Conservation (phyloP, 129 eudicot genomes). For the Escallonia herrerae region DNA sequence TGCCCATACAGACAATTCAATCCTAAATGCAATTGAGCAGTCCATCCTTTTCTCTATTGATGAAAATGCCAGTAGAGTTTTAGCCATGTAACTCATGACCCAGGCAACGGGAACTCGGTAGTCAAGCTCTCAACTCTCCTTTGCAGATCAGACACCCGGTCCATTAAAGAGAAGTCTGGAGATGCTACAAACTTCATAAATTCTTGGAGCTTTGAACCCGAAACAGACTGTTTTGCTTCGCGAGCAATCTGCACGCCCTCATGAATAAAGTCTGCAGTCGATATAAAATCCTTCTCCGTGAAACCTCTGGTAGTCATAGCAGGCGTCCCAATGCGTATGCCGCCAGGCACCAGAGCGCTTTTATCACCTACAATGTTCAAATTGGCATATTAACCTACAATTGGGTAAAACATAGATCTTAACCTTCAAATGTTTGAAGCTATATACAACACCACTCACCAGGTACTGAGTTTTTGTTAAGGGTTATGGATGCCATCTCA, state of each 20-base stretch:
- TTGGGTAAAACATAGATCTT: too few species aligned
- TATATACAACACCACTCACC: constrained; percentile 36
- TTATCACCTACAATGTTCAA: constrained; percentile 54
- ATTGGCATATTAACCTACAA: background rate
- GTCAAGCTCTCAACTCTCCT: constrained; percentile 65
- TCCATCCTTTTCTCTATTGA: too few species aligned
- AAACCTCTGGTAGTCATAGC: constrained; percentile 97
- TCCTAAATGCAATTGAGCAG: too few species aligned
- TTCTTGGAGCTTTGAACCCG: constrained; percentile 81
- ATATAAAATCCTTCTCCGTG: constrained; percentile 57
- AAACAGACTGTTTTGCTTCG: constrained; percentile 59
- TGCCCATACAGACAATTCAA: too few species aligned
- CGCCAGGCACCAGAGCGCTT: constrained; percentile 95
- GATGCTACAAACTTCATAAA: constrained; percentile 55
- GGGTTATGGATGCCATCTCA: constrained; percentile 89
- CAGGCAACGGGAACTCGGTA: constrained; percentile 78
- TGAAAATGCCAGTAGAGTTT: too few species aligned
- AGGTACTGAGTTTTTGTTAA: constrained; percentile 90
- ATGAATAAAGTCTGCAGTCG: constrained; percentile 67
- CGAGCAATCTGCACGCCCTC: constrained; percentile 68
- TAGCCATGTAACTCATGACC: constrained; percentile 31
- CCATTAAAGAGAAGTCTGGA: constrained; percentile 56
- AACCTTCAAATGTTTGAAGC: background rate
- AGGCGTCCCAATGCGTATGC: constrained; percentile 86
- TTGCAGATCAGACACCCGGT: constrained; percentile 46